Base-by-base conservation (phyloP, 177 flowering plant species). In the Vitis hybrid region DNA sequence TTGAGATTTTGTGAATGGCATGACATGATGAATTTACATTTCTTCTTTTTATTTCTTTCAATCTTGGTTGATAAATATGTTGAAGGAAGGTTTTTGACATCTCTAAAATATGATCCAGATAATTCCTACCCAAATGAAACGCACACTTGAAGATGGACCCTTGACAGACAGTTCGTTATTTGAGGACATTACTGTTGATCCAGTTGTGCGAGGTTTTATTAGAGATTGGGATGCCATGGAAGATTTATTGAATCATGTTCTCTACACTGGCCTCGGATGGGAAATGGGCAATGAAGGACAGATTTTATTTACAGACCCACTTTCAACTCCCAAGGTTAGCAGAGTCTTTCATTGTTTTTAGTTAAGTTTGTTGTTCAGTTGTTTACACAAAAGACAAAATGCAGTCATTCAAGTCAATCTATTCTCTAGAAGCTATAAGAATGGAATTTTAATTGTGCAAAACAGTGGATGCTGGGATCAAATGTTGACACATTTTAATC, bases 171-270 rank as follows among this genome's bases (percentile, higher is more conserved):
- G 63, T 68, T 66, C 85, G 22, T 55, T 64, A 18, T n/a, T 69
- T 62, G 97, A 92, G 70, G 98, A 85, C 49, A 61, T 79, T 31
- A 69, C 70, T 67, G 82, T 92, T 66, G 97, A 96, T 77, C 99
- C 99, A n/a, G 86, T 96, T 66, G 91, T 81, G 65, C 85, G 94
- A 68, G 99, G 99, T 48, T 85, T 86, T 78, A 81, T 93, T 39
- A 88, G 71, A 72, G 98, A 96, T 52, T 96, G 99, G 99, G 99
- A 96, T 85, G 98, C 98, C 20, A 86, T 96, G 87, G 99, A 96
- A 76, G 99, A 96, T 82, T 77, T 96, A 79, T 65, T 96, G 74
- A 86, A 80, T 55, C 89, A 96, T 82, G 91, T 96, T 63, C 69
- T 96, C 8, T 96, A 96, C 73, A 78, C 84, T 79, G 90, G 92